A percentile compares a stretch with the other conserved stretches of the same genome.
Evolutionary conservation across 2,329 filamentous ascomycete species (phyloP).

Genomic region (Claviceps monticola): DNA sequence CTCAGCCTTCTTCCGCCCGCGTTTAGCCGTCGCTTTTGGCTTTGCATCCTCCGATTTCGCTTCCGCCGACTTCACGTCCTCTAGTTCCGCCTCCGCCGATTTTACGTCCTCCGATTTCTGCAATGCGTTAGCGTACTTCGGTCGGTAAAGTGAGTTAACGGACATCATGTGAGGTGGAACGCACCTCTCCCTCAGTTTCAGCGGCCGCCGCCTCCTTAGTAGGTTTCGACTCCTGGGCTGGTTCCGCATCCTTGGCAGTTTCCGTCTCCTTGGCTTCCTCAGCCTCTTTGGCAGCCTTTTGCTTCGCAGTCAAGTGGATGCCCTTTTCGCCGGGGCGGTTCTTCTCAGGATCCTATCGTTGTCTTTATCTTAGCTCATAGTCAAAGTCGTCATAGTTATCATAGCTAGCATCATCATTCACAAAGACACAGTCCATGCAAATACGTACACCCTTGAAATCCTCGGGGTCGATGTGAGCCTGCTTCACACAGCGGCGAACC

Average conservation of each 20-base stretch:
- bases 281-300: slow-evolving; percentile 20
- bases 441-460: slow-evolving; percentile 76
- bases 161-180: not conserved
- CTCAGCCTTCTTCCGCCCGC: slow-evolving; percentile 21
- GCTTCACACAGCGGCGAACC: slow-evolving; percentile 53
- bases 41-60: slow-evolving; percentile 8
- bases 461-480: slow-evolving; percentile 70
- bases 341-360: slow-evolving; percentile 54
- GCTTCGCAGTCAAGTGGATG: slow-evolving; percentile 35
- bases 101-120: not conserved
- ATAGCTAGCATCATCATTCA: not conserved
- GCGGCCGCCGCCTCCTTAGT: slow-evolving; percentile 12
- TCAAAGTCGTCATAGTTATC: no score
- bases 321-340: slow-evolving; percentile 56
- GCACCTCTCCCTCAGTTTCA: slow-evolving; percentile 12
- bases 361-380: not conserved
- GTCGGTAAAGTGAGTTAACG: not conserved
- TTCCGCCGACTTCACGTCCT: slow-evolving; percentile 6
- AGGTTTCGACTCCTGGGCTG: no score
- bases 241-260: no score
- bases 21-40: slow-evolving; percentile 21
- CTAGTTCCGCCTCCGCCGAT: slow-evolving; percentile 11
- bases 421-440: not conserved
- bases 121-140: not conserved
- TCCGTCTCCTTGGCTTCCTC: no score